These are phyloP conservation scores for Apostasia ramifera DNA, from an alignment of 106 monocot species.

Conservation along the genomic window DNA sequence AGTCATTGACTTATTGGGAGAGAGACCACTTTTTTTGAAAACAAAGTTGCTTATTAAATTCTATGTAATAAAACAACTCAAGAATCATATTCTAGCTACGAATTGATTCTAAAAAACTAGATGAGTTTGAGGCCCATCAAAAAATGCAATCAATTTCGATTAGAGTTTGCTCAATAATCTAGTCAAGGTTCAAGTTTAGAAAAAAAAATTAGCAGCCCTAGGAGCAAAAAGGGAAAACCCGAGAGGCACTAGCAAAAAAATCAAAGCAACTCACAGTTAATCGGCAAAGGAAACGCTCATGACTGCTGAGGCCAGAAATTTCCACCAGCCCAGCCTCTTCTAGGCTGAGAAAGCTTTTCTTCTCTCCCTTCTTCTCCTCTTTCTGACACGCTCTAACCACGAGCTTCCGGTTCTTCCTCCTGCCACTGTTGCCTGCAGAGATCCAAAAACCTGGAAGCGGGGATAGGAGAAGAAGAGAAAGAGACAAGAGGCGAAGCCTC, in stretches of 20 bases:
- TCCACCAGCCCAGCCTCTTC: conserved; percentile 88
- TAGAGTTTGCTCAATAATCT: no score
- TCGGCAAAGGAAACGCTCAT: conserved; percentile 74
- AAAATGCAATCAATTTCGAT: no score
- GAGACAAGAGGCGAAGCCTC: no score
- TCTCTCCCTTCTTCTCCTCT: conserved; percentile 15
- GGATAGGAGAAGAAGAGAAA: no score
- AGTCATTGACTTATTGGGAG: no score
- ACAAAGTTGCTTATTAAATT: no score
- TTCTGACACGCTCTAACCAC: conserved; percentile 26
- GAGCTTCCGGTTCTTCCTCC: conserved; percentile 10
- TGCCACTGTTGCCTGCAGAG: not conserved
- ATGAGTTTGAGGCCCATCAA: no score
- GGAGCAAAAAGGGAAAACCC: not conserved
- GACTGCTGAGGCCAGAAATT: conserved; percentile 83
- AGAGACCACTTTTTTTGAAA: no score
- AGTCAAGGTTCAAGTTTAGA: not conserved
- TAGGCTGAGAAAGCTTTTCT: conserved; percentile 57
- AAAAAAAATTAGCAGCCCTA: not conserved
- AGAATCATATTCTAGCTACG: no score
- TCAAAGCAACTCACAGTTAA: conserved; percentile 39
- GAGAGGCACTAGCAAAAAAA: not conserved
- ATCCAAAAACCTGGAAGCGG: no score
- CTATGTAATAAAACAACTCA: no score
- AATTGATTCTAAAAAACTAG: no score